Evolutionary conservation across 768 basidiomycete genomes (phyloP).

Genomic region (Harrya chromipes): DNA sequence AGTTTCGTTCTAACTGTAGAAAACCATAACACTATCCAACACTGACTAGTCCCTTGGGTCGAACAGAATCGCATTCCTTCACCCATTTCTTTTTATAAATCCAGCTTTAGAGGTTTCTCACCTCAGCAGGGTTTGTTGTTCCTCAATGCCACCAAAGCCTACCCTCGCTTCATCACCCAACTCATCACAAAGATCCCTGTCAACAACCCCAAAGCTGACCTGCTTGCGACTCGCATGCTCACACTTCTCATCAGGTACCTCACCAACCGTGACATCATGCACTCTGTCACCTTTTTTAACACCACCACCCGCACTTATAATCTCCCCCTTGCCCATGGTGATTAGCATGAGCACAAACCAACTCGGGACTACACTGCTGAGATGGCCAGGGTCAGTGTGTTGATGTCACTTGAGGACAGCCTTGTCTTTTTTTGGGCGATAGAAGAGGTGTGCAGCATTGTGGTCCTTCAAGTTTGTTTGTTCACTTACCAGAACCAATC

Average conservation of each 20-base stretch:
- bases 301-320: slow-evolving; percentile 43
- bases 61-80: too few relatives aligned
- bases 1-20: too few relatives aligned
- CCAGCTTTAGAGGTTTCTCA: too few relatives aligned
- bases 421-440: slow-evolving; percentile 77
- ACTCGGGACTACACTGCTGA: slow-evolving; percentile 73
- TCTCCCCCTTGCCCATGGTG: slow-evolving; percentile 38
- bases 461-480: background rate
- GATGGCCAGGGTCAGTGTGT: slow-evolving; percentile 52
- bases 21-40: too few relatives aligned
- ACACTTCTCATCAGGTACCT: slow-evolving; percentile 50
- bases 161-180: slow-evolving; percentile 67
- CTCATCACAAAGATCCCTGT: slow-evolving; percentile 60
- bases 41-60: too few relatives aligned
- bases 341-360: slow-evolving; percentile 52
- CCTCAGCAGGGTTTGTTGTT: too few relatives aligned
- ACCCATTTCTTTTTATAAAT: too few relatives aligned
- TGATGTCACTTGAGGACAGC: slow-evolving; percentile 54
- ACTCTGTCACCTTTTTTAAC: slow-evolving; percentile 60
- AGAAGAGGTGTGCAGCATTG: slow-evolving; percentile 52
- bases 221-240: slow-evolving; percentile 36
- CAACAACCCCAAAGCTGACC: slow-evolving; percentile 8
- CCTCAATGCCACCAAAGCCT: slow-evolving; percentile 72
- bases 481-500: background rate
- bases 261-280: slow-evolving; percentile 54